These are phyloP conservation scores for Colletotrichum somersetense DNA, from an alignment of 2,329 filamentous ascomycete species.

Conservation along the genomic window DNA sequence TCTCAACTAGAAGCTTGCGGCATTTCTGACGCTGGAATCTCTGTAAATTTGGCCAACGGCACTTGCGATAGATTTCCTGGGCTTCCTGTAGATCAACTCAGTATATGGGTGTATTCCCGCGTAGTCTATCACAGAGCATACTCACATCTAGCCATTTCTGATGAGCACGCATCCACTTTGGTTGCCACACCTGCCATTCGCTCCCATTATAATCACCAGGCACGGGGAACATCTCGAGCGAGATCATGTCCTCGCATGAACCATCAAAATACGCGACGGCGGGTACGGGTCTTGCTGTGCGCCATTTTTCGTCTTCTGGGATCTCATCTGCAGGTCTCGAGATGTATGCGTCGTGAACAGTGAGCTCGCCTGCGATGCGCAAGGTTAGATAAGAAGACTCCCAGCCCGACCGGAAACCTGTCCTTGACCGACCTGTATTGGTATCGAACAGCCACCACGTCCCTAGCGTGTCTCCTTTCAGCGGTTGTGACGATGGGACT, in stretches of 20 bases:
- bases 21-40: constrained; percentile 4
- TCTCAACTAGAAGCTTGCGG: not conserved
- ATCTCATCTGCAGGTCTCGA: not conserved
- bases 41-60: not conserved
- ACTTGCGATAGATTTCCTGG: not conserved
- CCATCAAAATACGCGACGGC: constrained; percentile 8
- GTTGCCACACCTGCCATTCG: not conserved
- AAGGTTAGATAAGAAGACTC: not conserved
- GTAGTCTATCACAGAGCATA: not conserved
- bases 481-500: not conserved
- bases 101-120: not conserved
- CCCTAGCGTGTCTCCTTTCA: not conserved
- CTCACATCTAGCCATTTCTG: constrained; percentile 1
- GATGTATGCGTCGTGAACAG: not conserved
- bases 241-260: not conserved
- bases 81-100: not conserved
- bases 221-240: not conserved
- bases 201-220: not conserved
- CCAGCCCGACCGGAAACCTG: not conserved
- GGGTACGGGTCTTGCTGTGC: not conserved
- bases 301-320: constrained; percentile 1
- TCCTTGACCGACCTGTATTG: not conserved
- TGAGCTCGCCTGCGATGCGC: not conserved
- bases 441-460: not conserved
- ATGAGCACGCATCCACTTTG: not conserved